Evolutionary conservation across 768 basidiomycete genomes (phyloP).

Genomic region (Pleurotus pulmonarius): DNA sequence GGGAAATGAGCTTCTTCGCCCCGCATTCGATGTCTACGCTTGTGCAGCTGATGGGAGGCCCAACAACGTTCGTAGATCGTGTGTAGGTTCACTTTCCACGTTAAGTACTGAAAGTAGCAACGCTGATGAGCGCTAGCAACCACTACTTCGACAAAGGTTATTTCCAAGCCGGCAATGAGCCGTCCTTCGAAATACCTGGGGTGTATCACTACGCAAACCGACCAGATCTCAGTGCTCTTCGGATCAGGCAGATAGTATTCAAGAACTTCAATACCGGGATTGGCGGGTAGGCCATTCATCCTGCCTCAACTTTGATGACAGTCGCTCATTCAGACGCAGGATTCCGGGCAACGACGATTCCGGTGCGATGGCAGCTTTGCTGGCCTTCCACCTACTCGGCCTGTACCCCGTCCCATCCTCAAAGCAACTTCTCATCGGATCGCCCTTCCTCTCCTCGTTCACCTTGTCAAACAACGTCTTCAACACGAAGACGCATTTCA

Average conservation of each 20-base stretch:
- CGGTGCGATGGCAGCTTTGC: constrained; percentile 48
- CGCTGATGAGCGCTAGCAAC: constrained; percentile 24
- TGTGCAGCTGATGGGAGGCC: constrained; percentile 43
- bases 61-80: constrained; percentile 34
- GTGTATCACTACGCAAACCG: constrained; percentile 47
- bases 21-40: constrained; percentile 48
- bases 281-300: constrained; percentile 27
- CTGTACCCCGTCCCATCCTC: constrained; percentile 46
- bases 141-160: constrained; percentile 43
- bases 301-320: not conserved
- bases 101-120: not conserved
- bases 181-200: constrained; percentile 45
- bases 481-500: constrained; percentile 35
- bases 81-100: constrained; percentile 25
- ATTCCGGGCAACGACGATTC: constrained; percentile 53
- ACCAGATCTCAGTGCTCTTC: constrained; percentile 44
- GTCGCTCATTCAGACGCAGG: constrained; percentile 15
- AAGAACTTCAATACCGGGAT: constrained; percentile 43
- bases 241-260: constrained; percentile 40
- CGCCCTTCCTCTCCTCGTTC: constrained; percentile 44
- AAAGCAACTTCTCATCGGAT: constrained; percentile 43
- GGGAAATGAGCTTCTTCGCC: constrained; percentile 52
- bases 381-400: constrained; percentile 47
- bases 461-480: constrained; percentile 35
- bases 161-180: constrained; percentile 46